Evolutionary conservation across 352 stramenopile species (phyloP), one percentile per base, ranked within the genome.

Genomic region (Pythium chondricola): DNA sequence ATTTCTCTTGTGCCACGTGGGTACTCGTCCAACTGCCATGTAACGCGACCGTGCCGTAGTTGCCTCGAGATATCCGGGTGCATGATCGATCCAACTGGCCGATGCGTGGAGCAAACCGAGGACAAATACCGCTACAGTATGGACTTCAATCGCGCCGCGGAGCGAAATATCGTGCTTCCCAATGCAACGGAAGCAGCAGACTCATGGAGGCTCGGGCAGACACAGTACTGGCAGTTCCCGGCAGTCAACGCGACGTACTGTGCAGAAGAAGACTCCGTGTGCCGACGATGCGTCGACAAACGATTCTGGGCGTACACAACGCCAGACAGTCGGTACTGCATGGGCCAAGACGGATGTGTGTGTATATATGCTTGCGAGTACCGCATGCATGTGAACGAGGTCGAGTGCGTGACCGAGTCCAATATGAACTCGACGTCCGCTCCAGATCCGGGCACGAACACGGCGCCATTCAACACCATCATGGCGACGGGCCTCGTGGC

Each of bases 11-110:
- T 26, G 4, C 30, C 40, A 2, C 24, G 17, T 4, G 32, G 10
- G 16, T 39, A 36, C 18, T 11, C 42, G 14, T 0, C 25, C 17
- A 22, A 38, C 26, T 58, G 50, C 50, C 50, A 35, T 24, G 32
- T 35, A 4, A 17, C 32, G 32, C 50, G 50, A n/a, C 47, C 50
- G 16, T 58, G 50, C 33, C 30, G 24, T 1, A 58, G 50, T 37
- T 58, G 50, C 30, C 27, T 58, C 7, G 25, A 46, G 17, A 58
- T 48, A 26, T 14, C 9, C 8, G 42, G 50, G 10, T 58, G 50
- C 29, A 30, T 52, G 32, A 20, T 58, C 10, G 20, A 39, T 16
- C 14, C 26, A 11, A 21, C 25, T 13, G 44, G 37, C 17, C 36
- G n/a, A 8, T 58, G 50, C 43, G 17, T 21, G 25, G 29, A 31